Base-by-base conservation (phyloP, 148 eudicot species). In the Salicornia ramosissima region DNA sequence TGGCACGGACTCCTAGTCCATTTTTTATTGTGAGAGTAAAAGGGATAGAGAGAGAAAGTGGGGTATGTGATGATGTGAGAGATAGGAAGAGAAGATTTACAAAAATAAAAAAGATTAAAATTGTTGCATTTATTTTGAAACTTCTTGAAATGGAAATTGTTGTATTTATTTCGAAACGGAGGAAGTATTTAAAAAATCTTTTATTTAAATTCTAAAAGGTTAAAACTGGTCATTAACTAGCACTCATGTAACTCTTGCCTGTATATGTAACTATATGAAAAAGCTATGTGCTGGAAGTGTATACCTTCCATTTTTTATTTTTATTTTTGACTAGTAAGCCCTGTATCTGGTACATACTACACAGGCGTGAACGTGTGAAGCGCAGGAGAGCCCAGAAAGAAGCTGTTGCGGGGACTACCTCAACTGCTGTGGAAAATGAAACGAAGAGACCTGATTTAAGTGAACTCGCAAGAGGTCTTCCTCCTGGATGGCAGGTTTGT, bases 301-400 rank as follows among this genome's bases (percentile, higher is more conserved):
- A n/a, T 36, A 16, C 6, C 47, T 6, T 4, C n/a, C 30, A 40
- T 3, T 34, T 19, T 4, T 0, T 2, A 5, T 39, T 42, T 1
- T 45, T 1, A 45, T n/a, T 25, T 7, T 26, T 47, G 45, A 15
- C 22, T 24, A 26, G 24, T 40, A 10, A 11, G 11, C n/a, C 26
- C 56, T 40, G 58, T 10, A 34, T 47, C 67, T 19, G 43, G 51
- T 22, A 40, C 0, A 69, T 74, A 90, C 64, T 55, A 13, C 52
- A 67, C 75, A 94, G 98, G 98, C 95, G 98, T 47, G 98, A 87
- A 74, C 86, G 97, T 58, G 97, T 94, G 70, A 94, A 89, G 87
- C 96, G 98, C 21, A 88, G 75, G 81, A 84, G 92, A 80, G 96
- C 96, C 59, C 75, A 83, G 78, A 79, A 75, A 68, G 85, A 49